These are phyloP conservation scores for Chloromonas sp. DNA, from an alignment of 163 green algal species.

Conservation along the genomic window DNA sequence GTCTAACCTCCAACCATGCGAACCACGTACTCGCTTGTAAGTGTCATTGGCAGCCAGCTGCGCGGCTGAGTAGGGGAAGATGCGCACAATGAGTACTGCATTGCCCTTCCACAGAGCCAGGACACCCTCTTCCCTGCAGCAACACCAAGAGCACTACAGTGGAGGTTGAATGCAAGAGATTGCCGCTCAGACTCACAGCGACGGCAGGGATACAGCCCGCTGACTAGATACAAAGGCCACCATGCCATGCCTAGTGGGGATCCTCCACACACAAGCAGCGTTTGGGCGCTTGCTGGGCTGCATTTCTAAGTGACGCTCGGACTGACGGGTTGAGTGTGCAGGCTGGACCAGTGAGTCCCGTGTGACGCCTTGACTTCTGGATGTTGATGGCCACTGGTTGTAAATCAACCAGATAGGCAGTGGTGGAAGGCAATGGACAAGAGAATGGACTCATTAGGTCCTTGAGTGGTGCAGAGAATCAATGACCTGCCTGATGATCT, in stretches of 20 bases:
- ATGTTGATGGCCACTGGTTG: no score
- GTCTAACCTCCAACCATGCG: no score
- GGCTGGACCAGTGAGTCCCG: no score
- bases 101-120: slow-evolving; percentile 92
- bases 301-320: no score
- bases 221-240: no score
- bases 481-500: slow-evolving; percentile 40
- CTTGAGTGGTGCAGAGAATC: background rate
- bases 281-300: background rate
- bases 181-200: no score
- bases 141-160: background rate
- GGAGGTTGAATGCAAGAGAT: no score
- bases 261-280: background rate
- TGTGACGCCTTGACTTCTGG: no score
- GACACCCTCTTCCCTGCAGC: slow-evolving; percentile 72
- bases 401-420: no score
- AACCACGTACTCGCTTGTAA: slow-evolving; percentile 64
- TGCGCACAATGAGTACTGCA: slow-evolving; percentile 80
- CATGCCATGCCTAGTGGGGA: background rate
- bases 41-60: slow-evolving; percentile 81
- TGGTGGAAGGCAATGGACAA: no score
- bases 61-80: slow-evolving; percentile 88
- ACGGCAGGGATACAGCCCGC: no score
- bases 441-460: background rate
- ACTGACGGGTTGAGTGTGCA: no score